These are phyloP conservation scores for Ambrosia hybrid DNA, from an alignment of 140 eudicot genomes.

Conservation along the genomic window DNA sequence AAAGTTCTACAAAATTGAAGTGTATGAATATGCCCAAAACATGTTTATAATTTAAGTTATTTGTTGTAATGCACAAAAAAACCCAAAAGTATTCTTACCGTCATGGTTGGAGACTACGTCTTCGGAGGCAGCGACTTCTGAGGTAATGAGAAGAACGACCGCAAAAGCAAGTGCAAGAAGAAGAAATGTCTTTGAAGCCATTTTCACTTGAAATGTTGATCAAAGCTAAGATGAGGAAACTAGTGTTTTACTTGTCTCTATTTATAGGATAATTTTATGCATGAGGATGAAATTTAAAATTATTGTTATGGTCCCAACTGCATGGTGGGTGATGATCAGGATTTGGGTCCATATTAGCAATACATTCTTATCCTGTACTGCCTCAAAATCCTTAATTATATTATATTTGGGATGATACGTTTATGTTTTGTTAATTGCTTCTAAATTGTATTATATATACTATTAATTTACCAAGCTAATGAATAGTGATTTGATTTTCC, in stretches of 20 bases:
- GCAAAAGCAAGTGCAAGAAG: conserved; percentile 18
- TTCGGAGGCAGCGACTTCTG: background rate
- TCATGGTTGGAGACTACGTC: background rate
- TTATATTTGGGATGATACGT: too few relatives aligned
- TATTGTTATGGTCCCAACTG: background rate
- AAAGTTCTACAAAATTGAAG: too few relatives aligned
- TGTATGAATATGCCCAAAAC: too few relatives aligned
- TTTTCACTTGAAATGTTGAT: conserved; percentile 6
- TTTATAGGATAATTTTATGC: conserved; percentile 1
- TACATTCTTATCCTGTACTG: background rate
- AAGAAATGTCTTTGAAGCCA: conserved; percentile 13
- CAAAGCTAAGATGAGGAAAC: conserved; percentile 13
- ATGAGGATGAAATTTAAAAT: background rate
- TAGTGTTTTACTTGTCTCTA: background rate
- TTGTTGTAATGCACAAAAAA: too few relatives aligned
- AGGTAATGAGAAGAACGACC: background rate
- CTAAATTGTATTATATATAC: too few relatives aligned
- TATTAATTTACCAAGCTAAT: too few relatives aligned
- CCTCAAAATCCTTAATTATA: too few relatives aligned
- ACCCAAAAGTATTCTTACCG: background rate
- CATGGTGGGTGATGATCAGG: background rate
- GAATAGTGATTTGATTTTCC: too few relatives aligned
- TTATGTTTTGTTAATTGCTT: too few relatives aligned
- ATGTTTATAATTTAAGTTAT: too few relatives aligned
- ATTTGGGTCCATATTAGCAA: background rate